Evolutionary conservation across 352 stramenopile species (phyloP), one percentile per base, ranked within the genome.

Genomic region (Phytophthora ramorum): DNA sequence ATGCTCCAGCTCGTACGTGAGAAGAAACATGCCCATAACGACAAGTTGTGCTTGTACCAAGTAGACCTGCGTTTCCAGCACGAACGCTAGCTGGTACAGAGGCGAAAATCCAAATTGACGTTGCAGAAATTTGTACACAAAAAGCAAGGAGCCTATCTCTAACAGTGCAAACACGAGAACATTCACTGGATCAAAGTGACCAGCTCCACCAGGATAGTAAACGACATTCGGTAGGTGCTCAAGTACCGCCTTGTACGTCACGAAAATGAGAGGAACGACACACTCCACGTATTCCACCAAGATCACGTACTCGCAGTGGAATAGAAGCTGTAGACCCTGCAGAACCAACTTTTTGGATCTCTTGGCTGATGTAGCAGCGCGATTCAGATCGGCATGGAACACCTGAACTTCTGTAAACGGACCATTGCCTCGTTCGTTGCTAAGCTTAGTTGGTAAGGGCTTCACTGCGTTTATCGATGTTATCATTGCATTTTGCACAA

Each of bases 201-300:
- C 34, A 41, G 30, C 56, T 16, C 56, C 56, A 38, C 26, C 22
- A 67, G 41, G 50, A 13, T 83, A 67, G 49, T 79, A 84, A 17
- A 57, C 28, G 24, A 66, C 67, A 20, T 74, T 73, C 9, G 75
- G 70, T 16, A 84, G 45, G 6, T 74, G 13, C 28, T 59, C 65
- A 16, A 86, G 55, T 34, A 75, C 38, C 9, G 66, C 16, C 20
- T 69, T 63, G 49, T 78, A 77, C 6, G 59, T 12, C 4, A 56
- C 34, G 49, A 74, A 81, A 4, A 74, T 43, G 14, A 69, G 53
- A n/a, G 73, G 69, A 19, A 76, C 58, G 17, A 78, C 49, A 26
- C 61, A 76, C 47, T 75, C 69, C 26, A 81, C 49, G 50, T 79
- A 76, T 51, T 79, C 71, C 50, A 62, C 58, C 4, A 81, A 53